Evolutionary conservation across 345 rosid species (phyloP), one percentile per base, ranked within the genome.

Genomic region (Populus simonii): DNA sequence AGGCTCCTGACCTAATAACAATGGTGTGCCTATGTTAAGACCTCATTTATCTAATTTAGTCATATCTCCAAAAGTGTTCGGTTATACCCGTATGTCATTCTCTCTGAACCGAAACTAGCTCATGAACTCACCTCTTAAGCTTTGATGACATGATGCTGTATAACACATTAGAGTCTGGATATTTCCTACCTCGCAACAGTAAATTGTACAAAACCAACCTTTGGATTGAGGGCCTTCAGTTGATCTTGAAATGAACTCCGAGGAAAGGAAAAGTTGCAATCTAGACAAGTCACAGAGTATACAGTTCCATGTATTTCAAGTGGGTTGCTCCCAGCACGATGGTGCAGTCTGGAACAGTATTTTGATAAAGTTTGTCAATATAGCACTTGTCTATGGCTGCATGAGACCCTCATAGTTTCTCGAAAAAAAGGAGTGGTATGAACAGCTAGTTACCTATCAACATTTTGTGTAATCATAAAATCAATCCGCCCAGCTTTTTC

Each of bases 261-360:
- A 65, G 79, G 51, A 78, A 88, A 77, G 33, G 96, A 92, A 85
- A 80, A 88, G 55, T 94, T 89, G 41, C 97, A 93, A 36, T 92
- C 93, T 70, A 95, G 84, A 86, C 96, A 93, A 41, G 82, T 76
- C 76, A 93, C 98, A 73, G 88, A 80, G 82, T 93, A 93, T 22
- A 91, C 97, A 12, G 98, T 92, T 55, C 98, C 96, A 65, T 95
- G 99, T 82, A 95, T 72, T 80, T 95, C 98, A 69, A 95, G 90
- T 6, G 98, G 97, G 77, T 83, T 81, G 87, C 94, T 92, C 71
- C 99, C 97, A 75, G 97, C 98, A 83, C 87, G 92, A 84, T 95
- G 97, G 78, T 93, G 97, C 86, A 95, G 71, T 83, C 97, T 92
- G 85, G 63, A 78, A 76, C 18, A 80, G 59, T 65, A 80, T 36